Conservation (phyloP, 2,329 filamentous ascomycete species). For the Elsinoe arachidis region DNA sequence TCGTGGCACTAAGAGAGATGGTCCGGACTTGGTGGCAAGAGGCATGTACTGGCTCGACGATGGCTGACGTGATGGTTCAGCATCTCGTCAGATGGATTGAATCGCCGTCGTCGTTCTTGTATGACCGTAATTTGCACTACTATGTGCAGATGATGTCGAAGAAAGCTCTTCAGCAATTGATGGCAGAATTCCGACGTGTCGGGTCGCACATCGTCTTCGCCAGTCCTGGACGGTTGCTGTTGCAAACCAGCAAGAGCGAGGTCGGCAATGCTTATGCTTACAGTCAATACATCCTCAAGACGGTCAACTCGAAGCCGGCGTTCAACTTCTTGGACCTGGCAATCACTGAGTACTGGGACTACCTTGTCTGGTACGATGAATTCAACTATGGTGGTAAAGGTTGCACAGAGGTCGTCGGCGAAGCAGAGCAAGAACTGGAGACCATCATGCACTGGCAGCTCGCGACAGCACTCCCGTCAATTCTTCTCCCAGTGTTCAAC, state of each 20-base stretch:
- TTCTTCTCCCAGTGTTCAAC: constrained; percentile 75
- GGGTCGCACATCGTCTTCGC: constrained; percentile 96
- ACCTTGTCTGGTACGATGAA: constrained; percentile 96
- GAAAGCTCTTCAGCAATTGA: constrained; percentile 93
- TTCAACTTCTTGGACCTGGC: constrained; percentile 97
- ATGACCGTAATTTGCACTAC: constrained; percentile 87
- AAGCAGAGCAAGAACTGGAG: constrained; percentile 71
- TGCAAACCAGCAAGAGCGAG: constrained; percentile 94
- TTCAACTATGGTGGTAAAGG: constrained; percentile 98
- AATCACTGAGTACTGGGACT: constrained; percentile 99
- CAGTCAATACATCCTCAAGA: constrained; percentile 94
- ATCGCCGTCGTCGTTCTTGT: constrained; percentile 85
- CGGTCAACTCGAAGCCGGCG: constrained; percentile 86
- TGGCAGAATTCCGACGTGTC: constrained; percentile 91
- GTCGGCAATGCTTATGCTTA: constrained; percentile 96
- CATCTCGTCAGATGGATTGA: constrained; percentile 97
- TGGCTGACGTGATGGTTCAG: constrained; percentile 97
- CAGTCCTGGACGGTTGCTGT: constrained; percentile 73
- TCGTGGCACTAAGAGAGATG: constrained; percentile 90
- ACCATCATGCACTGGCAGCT: constrained; percentile 99
- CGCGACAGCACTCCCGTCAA: constrained; percentile 71
- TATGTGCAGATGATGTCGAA: constrained; percentile 98
- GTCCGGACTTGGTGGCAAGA: constrained; percentile 98
- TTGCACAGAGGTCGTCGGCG: constrained; percentile 67
- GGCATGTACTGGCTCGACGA: constrained; percentile 61